phyloP scores from a whole-genome alignment of 148 eudicot species.

The Agrostemma githago region DNA sequence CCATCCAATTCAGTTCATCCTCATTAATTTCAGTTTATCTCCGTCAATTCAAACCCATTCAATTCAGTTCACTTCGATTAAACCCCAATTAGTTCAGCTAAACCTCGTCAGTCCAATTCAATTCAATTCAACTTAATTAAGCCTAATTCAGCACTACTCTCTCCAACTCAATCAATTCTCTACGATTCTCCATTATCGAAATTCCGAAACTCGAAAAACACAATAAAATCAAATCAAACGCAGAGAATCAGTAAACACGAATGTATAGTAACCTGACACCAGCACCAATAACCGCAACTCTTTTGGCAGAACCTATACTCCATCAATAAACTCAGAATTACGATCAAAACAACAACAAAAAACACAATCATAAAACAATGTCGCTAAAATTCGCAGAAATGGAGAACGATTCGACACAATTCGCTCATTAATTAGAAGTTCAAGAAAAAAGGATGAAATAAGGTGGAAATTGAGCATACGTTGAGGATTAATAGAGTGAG shows the following conservation, averaged over 20 bases:
- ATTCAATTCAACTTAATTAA: no score
- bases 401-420: neutral
- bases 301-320: constrained; percentile 45
- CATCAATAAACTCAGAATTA: constrained; percentile 3
- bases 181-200: no score
- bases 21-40: no score
- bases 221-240: neutral
- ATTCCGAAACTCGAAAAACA: neutral
- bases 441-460: neutral
- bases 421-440: neutral
- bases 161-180: no score
- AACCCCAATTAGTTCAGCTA: no score
- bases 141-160: no score
- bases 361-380: neutral
- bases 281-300: constrained; percentile 95
- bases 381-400: neutral
- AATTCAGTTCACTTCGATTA: no score
- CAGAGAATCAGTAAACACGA: neutral
- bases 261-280: constrained; percentile 60
- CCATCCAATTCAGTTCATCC: no score
- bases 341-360: neutral
- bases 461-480: constrained; percentile 4
- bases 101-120: no score
- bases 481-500: constrained; percentile 9
- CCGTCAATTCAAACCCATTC: no score